A percentile compares a stretch with the other conserved stretches of the same genome.
These are phyloP conservation scores for Globisporangium parvum DNA, from an alignment of 352 stramenopile species.

Conservation along the genomic window DNA sequence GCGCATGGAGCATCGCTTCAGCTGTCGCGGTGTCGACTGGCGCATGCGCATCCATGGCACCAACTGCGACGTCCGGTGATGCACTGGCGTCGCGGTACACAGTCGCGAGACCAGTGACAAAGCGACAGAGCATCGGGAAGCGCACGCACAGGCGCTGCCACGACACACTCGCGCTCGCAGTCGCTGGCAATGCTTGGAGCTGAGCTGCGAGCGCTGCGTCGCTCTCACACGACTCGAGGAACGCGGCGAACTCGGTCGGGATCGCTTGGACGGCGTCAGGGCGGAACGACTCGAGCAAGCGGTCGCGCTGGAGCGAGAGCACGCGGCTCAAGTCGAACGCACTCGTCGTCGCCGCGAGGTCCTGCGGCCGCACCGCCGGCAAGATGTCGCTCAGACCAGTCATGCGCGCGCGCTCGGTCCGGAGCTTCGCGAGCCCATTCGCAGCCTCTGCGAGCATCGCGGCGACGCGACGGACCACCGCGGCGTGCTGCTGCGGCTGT, in stretches of 20 bases:
- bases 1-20: conserved; percentile 5
- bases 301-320: conserved; percentile 10
- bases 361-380: conserved; percentile 9
- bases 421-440: conserved; percentile 3
- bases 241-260: conserved; percentile 2
- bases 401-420: conserved; percentile 5
- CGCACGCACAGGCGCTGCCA: conserved; percentile 3
- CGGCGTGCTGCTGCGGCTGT: neutral
- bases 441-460: conserved; percentile 5
- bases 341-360: conserved; percentile 2
- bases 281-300: conserved; percentile 2
- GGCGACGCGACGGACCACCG: neutral
- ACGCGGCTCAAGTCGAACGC: conserved; percentile 11
- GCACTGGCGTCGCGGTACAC: conserved; percentile 2
- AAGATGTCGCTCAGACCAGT: conserved; percentile 10
- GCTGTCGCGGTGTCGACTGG: neutral
- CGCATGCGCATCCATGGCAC: neutral
- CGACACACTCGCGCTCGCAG: conserved; percentile 6
- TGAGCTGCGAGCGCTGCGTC: neutral
- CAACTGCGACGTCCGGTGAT: neutral
- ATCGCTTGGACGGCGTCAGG: neutral
- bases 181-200: conserved; percentile 1
- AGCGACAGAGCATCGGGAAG: conserved; percentile 9
- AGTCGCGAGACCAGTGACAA: conserved; percentile 3
- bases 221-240: conserved; percentile 2